These are phyloP conservation scores for Colletotrichum scovillei DNA, from an alignment of 2,329 filamentous ascomycete species.

Conservation along the genomic window DNA sequence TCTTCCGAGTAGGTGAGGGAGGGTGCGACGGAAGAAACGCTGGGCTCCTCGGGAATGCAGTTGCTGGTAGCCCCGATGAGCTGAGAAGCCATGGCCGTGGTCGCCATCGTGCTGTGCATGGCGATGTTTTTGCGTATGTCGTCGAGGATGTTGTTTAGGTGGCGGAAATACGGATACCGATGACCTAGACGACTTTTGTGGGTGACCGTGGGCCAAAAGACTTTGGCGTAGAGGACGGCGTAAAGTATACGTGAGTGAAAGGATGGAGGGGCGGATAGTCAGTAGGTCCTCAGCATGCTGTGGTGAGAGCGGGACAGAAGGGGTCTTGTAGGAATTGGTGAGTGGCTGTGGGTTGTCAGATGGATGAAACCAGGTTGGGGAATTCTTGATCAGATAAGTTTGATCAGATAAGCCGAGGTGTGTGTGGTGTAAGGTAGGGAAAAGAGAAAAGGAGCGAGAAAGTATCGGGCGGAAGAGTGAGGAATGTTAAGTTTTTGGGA, in stretches of 20 bases:
- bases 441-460: neutral
- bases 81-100: constrained; percentile 49
- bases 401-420: constrained; percentile 31
- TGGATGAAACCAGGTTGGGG: constrained; percentile 18
- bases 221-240: constrained; percentile 22
- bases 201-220: constrained; percentile 7
- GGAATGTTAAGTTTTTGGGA: constrained; percentile 10
- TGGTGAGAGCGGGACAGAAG: neutral
- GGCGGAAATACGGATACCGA: constrained; percentile 1
- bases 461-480: neutral
- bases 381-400: constrained; percentile 33
- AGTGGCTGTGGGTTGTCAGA: neutral
- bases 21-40: constrained; percentile 64
- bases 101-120: constrained; percentile 44
- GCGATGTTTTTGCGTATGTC: neutral
- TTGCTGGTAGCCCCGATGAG: constrained; percentile 53
- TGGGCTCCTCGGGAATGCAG: constrained; percentile 58
- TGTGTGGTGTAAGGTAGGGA: neutral
- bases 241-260: constrained; percentile 19
- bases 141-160: constrained; percentile 4
- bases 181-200: constrained; percentile 6
- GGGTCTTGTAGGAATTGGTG: constrained; percentile 6
- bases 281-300: constrained; percentile 28
- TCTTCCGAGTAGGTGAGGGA: constrained; percentile 73
- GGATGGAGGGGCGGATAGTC: constrained; percentile 28